phyloP scores from a whole-genome alignment of 495 filamentous ascomycete species.

The Podospora sp. region DNA sequence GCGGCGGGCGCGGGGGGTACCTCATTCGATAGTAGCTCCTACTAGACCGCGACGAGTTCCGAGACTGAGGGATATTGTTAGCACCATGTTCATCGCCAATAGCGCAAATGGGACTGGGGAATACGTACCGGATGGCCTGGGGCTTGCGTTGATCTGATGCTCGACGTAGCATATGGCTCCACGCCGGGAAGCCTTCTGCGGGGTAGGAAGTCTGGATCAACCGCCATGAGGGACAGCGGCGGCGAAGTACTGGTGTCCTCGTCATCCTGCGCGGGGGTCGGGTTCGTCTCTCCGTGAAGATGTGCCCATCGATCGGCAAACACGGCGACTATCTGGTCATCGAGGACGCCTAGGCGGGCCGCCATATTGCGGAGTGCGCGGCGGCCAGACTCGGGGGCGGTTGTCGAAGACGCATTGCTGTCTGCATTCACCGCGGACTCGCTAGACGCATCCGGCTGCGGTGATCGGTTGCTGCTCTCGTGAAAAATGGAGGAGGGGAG shows the following conservation, averaged over 20 bases:
- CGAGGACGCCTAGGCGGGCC: slow-evolving; percentile 24
- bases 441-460: slow-evolving; percentile 10
- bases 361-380: slow-evolving; percentile 26
- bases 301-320: slow-evolving; percentile 38
- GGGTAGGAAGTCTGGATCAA: slow-evolving; percentile 25
- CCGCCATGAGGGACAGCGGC: slow-evolving; percentile 22
- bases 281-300: slow-evolving; percentile 28
- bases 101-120: neutral
- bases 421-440: slow-evolving; percentile 17
- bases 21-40: neutral
- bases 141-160: slow-evolving; percentile 29
- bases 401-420: slow-evolving; percentile 11
- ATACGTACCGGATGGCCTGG: slow-evolving; percentile 24
- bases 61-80: neutral
- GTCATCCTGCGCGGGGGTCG: slow-evolving; percentile 21
- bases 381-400: slow-evolving; percentile 13
- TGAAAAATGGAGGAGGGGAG: neutral
- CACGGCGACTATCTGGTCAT: slow-evolving; percentile 33
- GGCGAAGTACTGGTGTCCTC: slow-evolving; percentile 10
- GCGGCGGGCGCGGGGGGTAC: neutral
- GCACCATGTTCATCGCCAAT: neutral
- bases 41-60: neutral
- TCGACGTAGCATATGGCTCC: slow-evolving; percentile 27
- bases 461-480: slow-evolving; percentile 8
- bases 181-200: slow-evolving; percentile 10